A percentile compares a stretch with the other conserved stretches of the same genome.
phyloP scores from a whole-genome alignment of 148 eudicot species.

The Chenopodium berlandieri region DNA sequence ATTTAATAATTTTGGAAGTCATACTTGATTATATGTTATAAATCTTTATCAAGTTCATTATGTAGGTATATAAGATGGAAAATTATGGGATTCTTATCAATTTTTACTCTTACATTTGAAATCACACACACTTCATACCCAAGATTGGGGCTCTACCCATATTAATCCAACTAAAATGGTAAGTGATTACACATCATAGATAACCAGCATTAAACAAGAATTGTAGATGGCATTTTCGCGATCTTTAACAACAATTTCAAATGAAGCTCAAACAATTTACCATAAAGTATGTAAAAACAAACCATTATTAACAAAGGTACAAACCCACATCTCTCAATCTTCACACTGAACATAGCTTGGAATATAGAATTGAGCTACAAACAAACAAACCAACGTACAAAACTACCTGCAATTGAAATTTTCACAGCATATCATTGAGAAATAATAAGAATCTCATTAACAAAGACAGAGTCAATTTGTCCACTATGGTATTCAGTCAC shows the following conservation, averaged over 20 bases:
- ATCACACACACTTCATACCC: background rate
- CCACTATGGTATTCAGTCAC: background rate
- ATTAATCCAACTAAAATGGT: background rate
- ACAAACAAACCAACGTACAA: background rate
- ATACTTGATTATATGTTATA: too few species aligned
- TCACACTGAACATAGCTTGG: background rate
- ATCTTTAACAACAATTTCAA: background rate
- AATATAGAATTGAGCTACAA: background rate
- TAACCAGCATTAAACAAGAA: too few species aligned
- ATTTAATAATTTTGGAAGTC: background rate
- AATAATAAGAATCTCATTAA: background rate
- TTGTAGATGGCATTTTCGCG: background rate
- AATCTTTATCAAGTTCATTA: too few species aligned
- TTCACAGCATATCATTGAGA: background rate
- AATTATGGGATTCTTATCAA: background rate
- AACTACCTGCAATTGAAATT: too few species aligned
- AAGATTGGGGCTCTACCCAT: too few species aligned
- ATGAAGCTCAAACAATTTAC: background rate
- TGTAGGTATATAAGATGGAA: background rate
- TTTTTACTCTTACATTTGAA: background rate
- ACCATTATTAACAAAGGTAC: background rate
- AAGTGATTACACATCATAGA: too few species aligned
- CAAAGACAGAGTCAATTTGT: background rate
- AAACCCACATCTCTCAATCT: background rate
- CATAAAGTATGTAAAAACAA: background rate